Conservation (phyloP, 768 basidiomycete genomes). For the Dentipellis sp. region DNA sequence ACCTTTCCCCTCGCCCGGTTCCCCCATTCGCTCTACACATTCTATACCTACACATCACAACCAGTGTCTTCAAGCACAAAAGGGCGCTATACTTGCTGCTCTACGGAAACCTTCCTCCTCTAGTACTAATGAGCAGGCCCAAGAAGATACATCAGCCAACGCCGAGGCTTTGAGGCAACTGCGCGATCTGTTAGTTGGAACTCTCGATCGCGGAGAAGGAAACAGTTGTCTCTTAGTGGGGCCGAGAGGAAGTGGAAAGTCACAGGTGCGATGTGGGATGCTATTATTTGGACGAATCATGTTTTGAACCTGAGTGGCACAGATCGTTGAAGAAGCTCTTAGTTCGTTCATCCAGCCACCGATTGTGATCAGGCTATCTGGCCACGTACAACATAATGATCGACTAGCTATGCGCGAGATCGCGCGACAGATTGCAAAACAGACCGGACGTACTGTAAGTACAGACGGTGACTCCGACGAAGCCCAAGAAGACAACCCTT, state of each 20-base stretch:
- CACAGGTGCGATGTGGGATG: conserved; percentile 35
- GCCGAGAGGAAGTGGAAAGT: conserved; percentile 81
- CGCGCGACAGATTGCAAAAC: conserved; percentile 70
- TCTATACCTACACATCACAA: conserved; percentile 33
- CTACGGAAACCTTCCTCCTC: conserved; percentile 25
- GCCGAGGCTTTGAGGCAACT: conserved; percentile 47
- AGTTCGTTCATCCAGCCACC: conserved; percentile 36
- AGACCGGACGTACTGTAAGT: conserved; percentile 55
- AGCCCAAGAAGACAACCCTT: conserved; percentile 39
- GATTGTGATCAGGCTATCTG: conserved; percentile 76
- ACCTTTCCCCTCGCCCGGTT: background rate
- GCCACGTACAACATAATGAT: conserved; percentile 79
- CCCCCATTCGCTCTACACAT: conserved; percentile 14
- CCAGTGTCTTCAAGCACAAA: conserved; percentile 45
- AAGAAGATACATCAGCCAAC: conserved; percentile 36
- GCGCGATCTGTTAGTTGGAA: conserved; percentile 57
- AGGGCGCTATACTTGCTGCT: conserved; percentile 40
- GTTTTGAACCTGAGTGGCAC: background rate
- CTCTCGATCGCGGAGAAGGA: conserved; percentile 74
- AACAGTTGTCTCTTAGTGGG: conserved; percentile 90
- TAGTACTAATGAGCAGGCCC: conserved; percentile 21
- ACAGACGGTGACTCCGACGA: conserved; percentile 22
- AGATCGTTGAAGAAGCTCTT: conserved; percentile 60
- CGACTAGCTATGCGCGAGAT: conserved; percentile 89
- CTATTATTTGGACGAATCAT: conserved; percentile 3